Evolutionary conservation across 441 rosid species (phyloP).

Genomic region (Hura crepitans): DNA sequence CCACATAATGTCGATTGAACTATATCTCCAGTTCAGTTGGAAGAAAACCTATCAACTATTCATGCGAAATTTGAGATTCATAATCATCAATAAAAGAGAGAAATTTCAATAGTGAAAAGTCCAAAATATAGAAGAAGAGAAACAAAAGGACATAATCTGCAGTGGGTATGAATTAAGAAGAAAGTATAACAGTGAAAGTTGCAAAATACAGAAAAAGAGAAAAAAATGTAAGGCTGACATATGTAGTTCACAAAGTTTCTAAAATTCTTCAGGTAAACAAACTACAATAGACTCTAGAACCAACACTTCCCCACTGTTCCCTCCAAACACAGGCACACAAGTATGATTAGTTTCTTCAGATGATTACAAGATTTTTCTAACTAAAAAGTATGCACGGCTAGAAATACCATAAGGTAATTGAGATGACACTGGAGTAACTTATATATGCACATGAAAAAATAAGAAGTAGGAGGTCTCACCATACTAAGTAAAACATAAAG

Average conservation of each 20-base stretch:
- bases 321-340: background rate
- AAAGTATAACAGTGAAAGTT: background rate
- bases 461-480: constrained; percentile 42
- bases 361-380: background rate
- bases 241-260: background rate
- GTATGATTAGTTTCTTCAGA: background rate
- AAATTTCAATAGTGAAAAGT: background rate
- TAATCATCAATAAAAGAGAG: background rate
- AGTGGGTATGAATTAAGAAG: background rate
- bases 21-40: background rate
- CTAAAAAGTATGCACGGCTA: background rate
- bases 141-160: background rate
- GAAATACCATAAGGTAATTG: background rate
- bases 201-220: no score
- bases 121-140: background rate
- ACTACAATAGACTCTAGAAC: background rate
- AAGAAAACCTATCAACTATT: background rate
- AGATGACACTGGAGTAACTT: background rate
- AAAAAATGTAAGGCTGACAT: background rate
- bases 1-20: constrained; percentile 4
- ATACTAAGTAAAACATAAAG: constrained; percentile 69
- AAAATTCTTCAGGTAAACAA: background rate
- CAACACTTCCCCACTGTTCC: background rate
- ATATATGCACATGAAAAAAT: background rate
- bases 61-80: background rate